phyloP scores from a whole-genome alignment of 495 filamentous ascomycete genomes.

The Trypethelium eluteriae region DNA sequence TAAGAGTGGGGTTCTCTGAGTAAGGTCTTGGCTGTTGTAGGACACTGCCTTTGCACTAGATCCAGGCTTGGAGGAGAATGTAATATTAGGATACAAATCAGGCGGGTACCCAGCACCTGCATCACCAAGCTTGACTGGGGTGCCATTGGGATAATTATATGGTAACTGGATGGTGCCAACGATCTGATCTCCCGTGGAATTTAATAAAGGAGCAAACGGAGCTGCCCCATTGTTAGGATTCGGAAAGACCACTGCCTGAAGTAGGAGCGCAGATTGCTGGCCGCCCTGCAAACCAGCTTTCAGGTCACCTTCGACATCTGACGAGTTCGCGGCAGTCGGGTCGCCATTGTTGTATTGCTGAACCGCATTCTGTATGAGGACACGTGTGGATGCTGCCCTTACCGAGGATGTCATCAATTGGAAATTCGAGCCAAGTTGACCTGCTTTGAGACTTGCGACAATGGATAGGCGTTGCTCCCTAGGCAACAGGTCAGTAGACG shows the following conservation, averaged over 20 bases:
- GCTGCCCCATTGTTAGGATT: constrained; percentile 50
- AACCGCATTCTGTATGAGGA: constrained; percentile 58
- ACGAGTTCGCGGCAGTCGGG: constrained; percentile 48
- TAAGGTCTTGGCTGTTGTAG: constrained; percentile 46
- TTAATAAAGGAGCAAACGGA: constrained; percentile 46
- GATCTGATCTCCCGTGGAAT: constrained; percentile 46
- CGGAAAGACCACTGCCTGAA: constrained; percentile 62
- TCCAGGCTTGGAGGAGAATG: constrained; percentile 42
- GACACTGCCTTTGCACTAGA: constrained; percentile 35
- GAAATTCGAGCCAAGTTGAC: constrained; percentile 68
- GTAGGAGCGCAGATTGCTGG: constrained; percentile 45
- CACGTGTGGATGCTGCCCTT: constrained; percentile 56
- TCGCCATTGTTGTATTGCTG: constrained; percentile 54
- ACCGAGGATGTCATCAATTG: constrained; percentile 64
- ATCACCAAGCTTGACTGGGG: constrained; percentile 51
- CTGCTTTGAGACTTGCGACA: constrained; percentile 76
- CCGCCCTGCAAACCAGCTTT: constrained; percentile 48
- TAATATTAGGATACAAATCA: constrained; percentile 66
- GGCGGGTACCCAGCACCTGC: constrained; percentile 53
- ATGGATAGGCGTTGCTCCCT: constrained; percentile 56
- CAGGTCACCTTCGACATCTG: constrained; percentile 48
- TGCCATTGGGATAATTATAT: constrained; percentile 49
- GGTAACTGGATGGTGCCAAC: constrained; percentile 48
- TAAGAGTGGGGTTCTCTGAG: constrained; percentile 47
- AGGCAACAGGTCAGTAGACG: constrained; percentile 10